Evolutionary conservation across 768 basidiomycete genomes (phyloP), one percentile per base, ranked within the genome.

Genomic region (Tephrocybe sp.): DNA sequence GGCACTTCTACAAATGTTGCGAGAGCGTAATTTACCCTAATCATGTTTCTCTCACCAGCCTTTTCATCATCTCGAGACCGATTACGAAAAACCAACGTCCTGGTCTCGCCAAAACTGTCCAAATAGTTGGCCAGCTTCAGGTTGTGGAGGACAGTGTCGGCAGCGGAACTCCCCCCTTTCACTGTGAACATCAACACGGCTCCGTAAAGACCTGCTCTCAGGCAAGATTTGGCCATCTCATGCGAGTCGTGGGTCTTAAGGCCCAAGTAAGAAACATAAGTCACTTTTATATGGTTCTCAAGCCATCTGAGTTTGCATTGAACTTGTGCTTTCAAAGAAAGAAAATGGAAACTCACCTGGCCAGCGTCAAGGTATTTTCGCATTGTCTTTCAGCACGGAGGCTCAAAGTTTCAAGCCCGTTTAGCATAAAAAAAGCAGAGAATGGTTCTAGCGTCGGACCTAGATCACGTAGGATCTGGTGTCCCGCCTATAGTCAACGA

Each of bases 381-480:
- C 66, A 73, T 53, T 85, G 84, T 33, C 80, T 61, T 37, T 54
- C 40, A 18, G 70, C 76, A 17, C 83, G 74, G 40, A 84, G 63
- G 48, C 73, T 75, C 41, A 83, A 73, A 8, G 81, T 84, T 65
- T 84, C 82, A 17, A 83, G 67, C 15, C 82, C 82, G 51, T 80
- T 78, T 3, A 84, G 56, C 8, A 83, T 68, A 9, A 80, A 68
- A 61, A 82, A 83, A 3, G 78, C 77, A 0, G 66, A 74, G 58
- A 83, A 79, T 10, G 81, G 81, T 59, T 77, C 80, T 41, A 81
- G 54, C 8, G 71, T 59, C n/a, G 76, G 66, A 25, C 81, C 81
- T n/a, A 81, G 51, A 55, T 82, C 80, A 10, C 81, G 77, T 41
- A 80, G 65, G 23, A 74, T 67, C 55, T 79, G 17, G 5, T 71